phyloP scores from a whole-genome alignment of 352 stramenopile species.

The Globisporangium spinosum region DNA sequence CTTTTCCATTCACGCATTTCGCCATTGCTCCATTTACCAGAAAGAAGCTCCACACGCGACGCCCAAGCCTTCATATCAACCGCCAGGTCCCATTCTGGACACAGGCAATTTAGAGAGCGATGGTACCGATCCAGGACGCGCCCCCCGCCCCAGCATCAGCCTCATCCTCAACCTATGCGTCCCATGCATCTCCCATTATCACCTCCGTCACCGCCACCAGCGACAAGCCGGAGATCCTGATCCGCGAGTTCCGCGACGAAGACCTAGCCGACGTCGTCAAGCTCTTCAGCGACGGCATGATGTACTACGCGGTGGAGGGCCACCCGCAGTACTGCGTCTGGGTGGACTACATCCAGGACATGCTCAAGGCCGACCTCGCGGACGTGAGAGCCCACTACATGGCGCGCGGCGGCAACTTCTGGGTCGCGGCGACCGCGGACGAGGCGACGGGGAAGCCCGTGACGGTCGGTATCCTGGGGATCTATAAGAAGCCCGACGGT shows the following conservation, averaged over 20 bases:
- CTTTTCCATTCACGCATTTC: background rate
- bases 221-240: background rate
- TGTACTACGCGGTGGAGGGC: slow-evolving; percentile 13
- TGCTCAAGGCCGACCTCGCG: slow-evolving; percentile 6
- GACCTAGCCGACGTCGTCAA: background rate
- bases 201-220: background rate
- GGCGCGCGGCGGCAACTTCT: slow-evolving; percentile 12
- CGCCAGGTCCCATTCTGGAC: background rate
- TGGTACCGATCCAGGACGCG: slow-evolving; percentile 1
- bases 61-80: background rate
- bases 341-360: slow-evolving; percentile 8
- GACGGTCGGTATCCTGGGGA: slow-evolving; percentile 11
- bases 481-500: background rate
- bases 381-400: slow-evolving; percentile 12
- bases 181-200: background rate
- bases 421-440: slow-evolving; percentile 5
- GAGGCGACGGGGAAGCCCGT: background rate
- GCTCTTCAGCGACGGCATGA: slow-evolving; percentile 20
- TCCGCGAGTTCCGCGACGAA: slow-evolving; percentile 6
- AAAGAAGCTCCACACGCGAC: background rate
- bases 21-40: background rate
- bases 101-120: background rate
- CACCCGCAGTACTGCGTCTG: slow-evolving; percentile 17
- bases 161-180: background rate
- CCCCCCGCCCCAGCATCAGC: background rate